A percentile compares a stretch with the other conserved stretches of the same genome.
Conservation (phyloP, 192 early-diverging fungal species). For the Entomortierella chlamydospora region DNA sequence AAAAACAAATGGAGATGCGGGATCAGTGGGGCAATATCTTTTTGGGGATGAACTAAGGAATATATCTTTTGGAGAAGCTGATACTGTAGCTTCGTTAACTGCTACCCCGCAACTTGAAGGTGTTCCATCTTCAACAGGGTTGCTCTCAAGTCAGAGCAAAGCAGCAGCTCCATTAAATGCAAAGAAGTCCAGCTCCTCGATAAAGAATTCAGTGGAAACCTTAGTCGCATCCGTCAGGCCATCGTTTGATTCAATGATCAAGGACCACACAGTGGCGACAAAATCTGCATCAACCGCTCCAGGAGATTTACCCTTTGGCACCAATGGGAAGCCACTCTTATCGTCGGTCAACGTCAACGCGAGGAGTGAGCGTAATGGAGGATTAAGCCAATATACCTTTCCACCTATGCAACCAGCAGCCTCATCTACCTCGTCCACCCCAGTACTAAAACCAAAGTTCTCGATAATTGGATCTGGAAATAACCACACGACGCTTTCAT, state of each 20-base stretch:
- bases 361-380: not conserved
- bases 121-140: not conserved
- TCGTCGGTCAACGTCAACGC: not conserved
- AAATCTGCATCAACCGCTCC: not conserved
- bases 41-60: constrained; percentile 28
- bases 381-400: not conserved
- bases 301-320: not conserved
- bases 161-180: too few species aligned
- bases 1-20: too few species aligned
- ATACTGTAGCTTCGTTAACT: too few species aligned
- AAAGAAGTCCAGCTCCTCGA: not conserved
- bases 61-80: constrained; percentile 1
- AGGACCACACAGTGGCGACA: too few species aligned
- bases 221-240: too few species aligned
- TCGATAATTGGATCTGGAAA: constrained; percentile 8
- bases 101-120: too few species aligned
- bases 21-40: constrained; percentile 15
- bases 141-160: too few species aligned
- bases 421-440: not conserved
- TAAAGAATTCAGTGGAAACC: not conserved
- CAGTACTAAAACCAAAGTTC: constrained; percentile 6
- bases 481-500: not conserved
- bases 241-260: too few species aligned
- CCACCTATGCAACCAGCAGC: not conserved
- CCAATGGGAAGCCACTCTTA: not conserved